Conservation (phyloP, 352 stramenopile genomes). For the Pythium dissotocum region DNA sequence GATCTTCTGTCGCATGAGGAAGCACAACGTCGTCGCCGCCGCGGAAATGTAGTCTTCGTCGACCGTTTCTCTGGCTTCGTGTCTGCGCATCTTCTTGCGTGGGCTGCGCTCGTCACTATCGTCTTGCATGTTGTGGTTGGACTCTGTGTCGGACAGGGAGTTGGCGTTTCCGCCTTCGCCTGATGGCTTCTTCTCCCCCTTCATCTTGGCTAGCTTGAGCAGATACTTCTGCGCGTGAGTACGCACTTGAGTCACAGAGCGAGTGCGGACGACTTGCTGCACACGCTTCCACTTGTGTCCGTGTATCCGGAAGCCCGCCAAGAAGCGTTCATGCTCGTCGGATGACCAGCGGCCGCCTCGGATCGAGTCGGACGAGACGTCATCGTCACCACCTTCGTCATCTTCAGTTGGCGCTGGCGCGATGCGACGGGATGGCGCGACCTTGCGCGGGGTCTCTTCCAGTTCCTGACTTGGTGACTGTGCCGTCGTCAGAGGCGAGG, state of each 20-base stretch:
- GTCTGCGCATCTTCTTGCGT: conserved; percentile 60
- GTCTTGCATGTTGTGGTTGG: conserved; percentile 21
- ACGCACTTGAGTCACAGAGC: conserved; percentile 88
- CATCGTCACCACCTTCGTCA: conserved; percentile 61
- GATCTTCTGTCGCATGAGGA: conserved; percentile 86
- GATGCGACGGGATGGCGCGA: conserved; percentile 45
- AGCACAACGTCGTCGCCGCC: conserved; percentile 75
- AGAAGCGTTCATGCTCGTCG: conserved; percentile 86
- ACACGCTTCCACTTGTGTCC: conserved; percentile 91
- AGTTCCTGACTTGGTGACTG: conserved; percentile 30
- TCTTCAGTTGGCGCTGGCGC: conserved; percentile 62
- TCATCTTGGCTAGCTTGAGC: conserved; percentile 89
- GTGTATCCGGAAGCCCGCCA: conserved; percentile 84
- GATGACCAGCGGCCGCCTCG: conserved; percentile 82
- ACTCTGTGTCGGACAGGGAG: conserved; percentile 25
- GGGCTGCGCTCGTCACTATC: conserved; percentile 30
- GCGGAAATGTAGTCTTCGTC: conserved; percentile 83
- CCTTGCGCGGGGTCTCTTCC: conserved; percentile 33
- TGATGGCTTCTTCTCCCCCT: conserved; percentile 73
- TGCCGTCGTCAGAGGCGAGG: conserved; percentile 20
- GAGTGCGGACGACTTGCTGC: conserved; percentile 84
- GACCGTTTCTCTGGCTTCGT: conserved; percentile 49
- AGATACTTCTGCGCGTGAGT: conserved; percentile 90
- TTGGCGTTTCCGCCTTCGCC: conserved; percentile 18
- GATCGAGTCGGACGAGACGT: conserved; percentile 50